Conservation (phyloP, 2,329 filamentous ascomycete species). For the Magnaporthiopsis incrustans region DNA sequence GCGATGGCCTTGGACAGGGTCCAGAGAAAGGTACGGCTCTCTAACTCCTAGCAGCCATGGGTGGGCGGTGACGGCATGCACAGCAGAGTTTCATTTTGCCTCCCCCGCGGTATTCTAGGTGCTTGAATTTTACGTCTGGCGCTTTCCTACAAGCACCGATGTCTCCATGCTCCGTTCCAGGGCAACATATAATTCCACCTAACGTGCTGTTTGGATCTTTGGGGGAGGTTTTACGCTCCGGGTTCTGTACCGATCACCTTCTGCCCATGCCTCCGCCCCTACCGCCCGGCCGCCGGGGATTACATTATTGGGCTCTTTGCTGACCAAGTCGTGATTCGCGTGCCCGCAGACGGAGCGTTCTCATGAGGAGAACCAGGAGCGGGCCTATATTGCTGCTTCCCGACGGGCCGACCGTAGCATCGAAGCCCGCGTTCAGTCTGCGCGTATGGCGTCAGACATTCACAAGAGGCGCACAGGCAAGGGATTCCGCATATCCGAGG, state of each 20-base stretch:
- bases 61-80: background rate
- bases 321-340: background rate
- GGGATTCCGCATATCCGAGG: constrained; percentile 69
- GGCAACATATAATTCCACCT: no score
- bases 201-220: no score
- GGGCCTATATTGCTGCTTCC: constrained; percentile 89
- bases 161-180: no score
- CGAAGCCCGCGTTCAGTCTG: constrained; percentile 82
- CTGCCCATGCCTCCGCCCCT: no score
- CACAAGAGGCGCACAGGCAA: constrained; percentile 84
- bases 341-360: constrained; percentile 61
- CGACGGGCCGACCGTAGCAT: constrained; percentile 77
- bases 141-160: no score
- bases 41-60: background rate
- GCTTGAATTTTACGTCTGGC: background rate
- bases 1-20: background rate
- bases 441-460: constrained; percentile 79
- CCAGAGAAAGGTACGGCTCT: background rate
- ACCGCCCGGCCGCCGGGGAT: no score
- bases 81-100: no score
- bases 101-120: background rate
- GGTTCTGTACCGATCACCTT: no score
- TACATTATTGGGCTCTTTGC: background rate
- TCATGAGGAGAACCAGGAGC: constrained; percentile 75
- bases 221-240: no score